Evolutionary conservation across 78 protist genomes (phyloP).

Genomic region (Guillardia theta): DNA sequence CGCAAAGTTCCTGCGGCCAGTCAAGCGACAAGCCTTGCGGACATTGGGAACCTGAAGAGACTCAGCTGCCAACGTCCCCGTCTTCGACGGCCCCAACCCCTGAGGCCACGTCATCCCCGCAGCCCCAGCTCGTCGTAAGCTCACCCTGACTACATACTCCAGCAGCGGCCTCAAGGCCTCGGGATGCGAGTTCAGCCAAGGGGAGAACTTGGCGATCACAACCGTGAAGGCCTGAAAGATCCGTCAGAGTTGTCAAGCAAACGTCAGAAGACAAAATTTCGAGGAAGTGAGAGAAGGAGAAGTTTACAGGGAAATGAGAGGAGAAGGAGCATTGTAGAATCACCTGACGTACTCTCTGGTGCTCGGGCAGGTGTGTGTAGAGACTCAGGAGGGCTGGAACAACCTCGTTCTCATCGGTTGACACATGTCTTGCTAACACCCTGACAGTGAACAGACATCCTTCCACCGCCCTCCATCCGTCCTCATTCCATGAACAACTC

Average conservation of each 20-base stretch:
- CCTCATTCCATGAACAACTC: too few species aligned
- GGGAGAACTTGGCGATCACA: not conserved
- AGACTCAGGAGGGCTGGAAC: not conserved
- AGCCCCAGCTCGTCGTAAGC: not conserved
- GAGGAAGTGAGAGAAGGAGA: not conserved
- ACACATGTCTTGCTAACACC: not conserved
- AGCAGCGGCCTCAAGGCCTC: not conserved
- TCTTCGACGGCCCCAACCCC: not conserved
- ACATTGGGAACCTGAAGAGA: too few species aligned
- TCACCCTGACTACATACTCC: not conserved
- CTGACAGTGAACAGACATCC: not conserved
- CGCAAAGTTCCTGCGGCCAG: not conserved
- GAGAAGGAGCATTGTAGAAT: not conserved
- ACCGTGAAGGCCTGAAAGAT: not conserved
- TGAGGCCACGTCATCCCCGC: not conserved
- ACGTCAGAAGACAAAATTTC: not conserved
- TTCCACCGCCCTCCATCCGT: slow-evolving; percentile 5
- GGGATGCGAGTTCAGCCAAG: not conserved
- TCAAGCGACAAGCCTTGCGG: too few species aligned
- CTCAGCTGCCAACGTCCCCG: not conserved
- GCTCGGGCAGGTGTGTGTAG: not conserved
- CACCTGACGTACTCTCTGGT: too few species aligned
- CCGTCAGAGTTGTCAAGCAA: too few species aligned
- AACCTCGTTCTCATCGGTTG: not conserved
- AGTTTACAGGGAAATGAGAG: not conserved